Evolutionary conservation across 805 yeast species (phyloP), one percentile per base, ranked within the genome.

Genomic region (Ascoidea asiatica): DNA sequence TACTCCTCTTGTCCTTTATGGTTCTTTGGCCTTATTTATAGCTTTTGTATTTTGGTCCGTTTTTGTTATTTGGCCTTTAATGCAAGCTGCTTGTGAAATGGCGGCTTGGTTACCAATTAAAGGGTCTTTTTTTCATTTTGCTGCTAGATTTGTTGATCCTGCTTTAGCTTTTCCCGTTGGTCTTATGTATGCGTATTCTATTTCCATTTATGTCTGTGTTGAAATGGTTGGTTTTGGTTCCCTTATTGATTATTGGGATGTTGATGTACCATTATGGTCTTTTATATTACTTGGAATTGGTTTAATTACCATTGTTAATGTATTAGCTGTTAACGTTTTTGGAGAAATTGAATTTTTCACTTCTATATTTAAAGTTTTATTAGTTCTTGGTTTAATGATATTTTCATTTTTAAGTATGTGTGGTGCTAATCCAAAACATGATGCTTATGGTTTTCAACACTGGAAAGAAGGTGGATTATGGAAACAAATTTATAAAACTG

Each of bases 51-150:
- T 29, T 29, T 29, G 35, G 35, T 8, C 35, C 35, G 8, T 29
- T 29, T 2, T 29, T 15, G 35, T 29, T 3, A 29, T 29, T 15
- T 29, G 35, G 35, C 35, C 35, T 29, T 29, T 29, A 29, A 29
- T 29, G 35, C 35, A 29, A 29, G 72, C 6, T 29, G 35, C 35
- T 29, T 29, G 85, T 52, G 87, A 80, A 61, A 76, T 80, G 85
- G 85, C 85, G 29, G 77, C 85, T n/a, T 77, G 72, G 48, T 75
- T 80, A n/a, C 86, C 86, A 2, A 70, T 76, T 43, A 62, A 77
- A 7, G 64, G 72, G 1, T 77, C 84, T 1, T 77, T 80, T 56
- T 72, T 80, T 22, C 79, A 75, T 44, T 80, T 79, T 57, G 70
- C 76, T 29, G 65, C 78, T 15, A 64, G 79, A 52, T 80, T 78